Evolutionary conservation across 306 rosid genomes (phyloP), one percentile per base, ranked within the genome.

Genomic region (Sechiopsis laciniata): DNA sequence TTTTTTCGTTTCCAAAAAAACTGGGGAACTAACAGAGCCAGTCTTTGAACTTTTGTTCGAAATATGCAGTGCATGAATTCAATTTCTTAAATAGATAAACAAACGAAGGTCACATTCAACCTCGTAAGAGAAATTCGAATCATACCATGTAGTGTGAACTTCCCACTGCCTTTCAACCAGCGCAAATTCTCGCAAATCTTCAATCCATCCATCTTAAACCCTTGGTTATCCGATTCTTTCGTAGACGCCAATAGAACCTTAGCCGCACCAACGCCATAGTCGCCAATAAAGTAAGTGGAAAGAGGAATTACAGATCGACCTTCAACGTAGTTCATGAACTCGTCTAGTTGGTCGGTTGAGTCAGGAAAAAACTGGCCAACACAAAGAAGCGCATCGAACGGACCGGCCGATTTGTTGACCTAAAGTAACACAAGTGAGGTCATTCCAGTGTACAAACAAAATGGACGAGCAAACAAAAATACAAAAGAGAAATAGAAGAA

Each of bases 141-240:
- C 72, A 46, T 84, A 94, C 97, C 97, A 10, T 83, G 82, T 69
- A 88, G 83, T 11, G 78, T 64, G 83, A 94, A 94, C 65, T 88
- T 86, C 78, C 97, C 99, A 78, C 99, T 89, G 83, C 99, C 97
- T 86, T 83, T 91, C 90, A 94, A 83, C 99, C 99, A 94, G 85
- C 75, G 89, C 77, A 94, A 75, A 76, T 91, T 94, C 52, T 80
- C 70, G 77, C 95, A 84, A 64, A 94, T 70, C 81, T 80, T 87
- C 79, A 94, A 78, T 19, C 99, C 99, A 61, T 94, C 99, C 96
- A 91, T 81, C 73, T 88, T 94, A 87, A 94, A 94, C 21, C 99
- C 97, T 29, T 42, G 83, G 81, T 91, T 89, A 1, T 73, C 82
- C 0, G 86, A 22, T 74, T 84, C 96, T 75, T 77, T 89, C 7